Evolutionary conservation across 2,329 filamentous ascomycete genomes (phyloP).

Genomic region (Aureobasidium pullulans): DNA sequence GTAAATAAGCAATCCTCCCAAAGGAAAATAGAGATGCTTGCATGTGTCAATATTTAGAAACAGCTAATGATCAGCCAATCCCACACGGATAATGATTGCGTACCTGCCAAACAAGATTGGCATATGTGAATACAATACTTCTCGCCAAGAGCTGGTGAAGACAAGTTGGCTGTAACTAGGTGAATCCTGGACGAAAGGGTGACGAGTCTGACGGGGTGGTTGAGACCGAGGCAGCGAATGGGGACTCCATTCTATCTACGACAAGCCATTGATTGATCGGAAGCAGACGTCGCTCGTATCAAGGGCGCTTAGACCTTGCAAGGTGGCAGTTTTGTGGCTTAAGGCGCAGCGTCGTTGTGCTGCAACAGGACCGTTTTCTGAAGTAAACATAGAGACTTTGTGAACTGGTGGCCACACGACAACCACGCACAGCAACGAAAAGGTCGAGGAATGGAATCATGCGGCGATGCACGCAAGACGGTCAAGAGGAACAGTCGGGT

Average conservation of each 20-base stretch:
- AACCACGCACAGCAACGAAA: background rate
- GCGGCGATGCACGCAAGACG: background rate
- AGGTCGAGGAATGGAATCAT: background rate
- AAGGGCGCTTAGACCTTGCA: slow-evolving; percentile 4
- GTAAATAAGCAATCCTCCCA: slow-evolving; percentile 1
- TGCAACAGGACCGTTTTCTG: background rate
- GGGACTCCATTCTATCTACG: background rate
- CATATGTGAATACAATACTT: background rate
- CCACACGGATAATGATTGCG: slow-evolving; percentile 9
- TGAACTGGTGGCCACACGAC: background rate
- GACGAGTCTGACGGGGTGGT: background rate
- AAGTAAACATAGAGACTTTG: background rate
- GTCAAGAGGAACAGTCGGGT: background rate
- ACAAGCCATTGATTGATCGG: background rate
- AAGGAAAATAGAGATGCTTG: background rate
- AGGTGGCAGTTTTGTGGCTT: slow-evolving; percentile 4
- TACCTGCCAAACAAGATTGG: slow-evolving; percentile 6
- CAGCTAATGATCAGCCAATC: slow-evolving; percentile 2
- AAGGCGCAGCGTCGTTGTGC: slow-evolving; percentile 5
- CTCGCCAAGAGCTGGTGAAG: background rate
- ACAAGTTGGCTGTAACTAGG: background rate
- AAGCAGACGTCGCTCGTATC: slow-evolving; percentile 7
- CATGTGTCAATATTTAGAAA: slow-evolving; percentile 10
- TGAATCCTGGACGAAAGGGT: background rate
- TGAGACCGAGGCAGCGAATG: slow-evolving; percentile 5